Percentiles rank a stretch among this genome's conserved stretches.
phyloP scores from a whole-genome alignment of 2,329 filamentous ascomycete species.

The Neophaeococcomyces aloes region DNA sequence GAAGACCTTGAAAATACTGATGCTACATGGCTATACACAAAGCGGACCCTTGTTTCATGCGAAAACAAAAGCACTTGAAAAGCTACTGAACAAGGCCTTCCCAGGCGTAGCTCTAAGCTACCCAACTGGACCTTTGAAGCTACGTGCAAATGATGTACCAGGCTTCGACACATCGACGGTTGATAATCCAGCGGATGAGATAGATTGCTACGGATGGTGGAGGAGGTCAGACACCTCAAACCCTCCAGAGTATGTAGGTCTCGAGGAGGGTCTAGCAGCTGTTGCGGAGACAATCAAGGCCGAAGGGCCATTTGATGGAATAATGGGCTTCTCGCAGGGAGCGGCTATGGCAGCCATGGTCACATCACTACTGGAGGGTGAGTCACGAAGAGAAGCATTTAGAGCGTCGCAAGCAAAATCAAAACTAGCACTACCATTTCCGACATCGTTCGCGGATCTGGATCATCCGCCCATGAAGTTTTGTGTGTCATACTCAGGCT shows the following conservation, averaged over 20 bases:
- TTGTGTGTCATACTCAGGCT: constrained; percentile 66
- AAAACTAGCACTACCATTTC: constrained; percentile 37
- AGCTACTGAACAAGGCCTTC: constrained; percentile 66
- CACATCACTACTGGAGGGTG: constrained; percentile 57
- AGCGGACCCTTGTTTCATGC: constrained; percentile 73
- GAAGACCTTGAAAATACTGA: constrained; percentile 52
- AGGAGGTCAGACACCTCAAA: constrained; percentile 51
- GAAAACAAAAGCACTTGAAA: constrained; percentile 80
- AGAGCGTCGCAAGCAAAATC: constrained; percentile 19
- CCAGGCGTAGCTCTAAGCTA: constrained; percentile 53
- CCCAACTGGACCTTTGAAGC: constrained; percentile 56
- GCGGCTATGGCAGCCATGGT: constrained; percentile 63
- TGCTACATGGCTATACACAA: constrained; percentile 86
- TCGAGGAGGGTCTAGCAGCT: constrained; percentile 56
- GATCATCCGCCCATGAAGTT: constrained; percentile 55
- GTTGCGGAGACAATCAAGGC: constrained; percentile 53
- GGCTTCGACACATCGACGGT: constrained; percentile 46
- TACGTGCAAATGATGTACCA: constrained; percentile 57
- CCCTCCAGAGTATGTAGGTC: constrained; percentile 52
- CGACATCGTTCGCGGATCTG: constrained; percentile 36
- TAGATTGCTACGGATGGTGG: constrained; percentile 79
- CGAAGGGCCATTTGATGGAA: constrained; percentile 62
- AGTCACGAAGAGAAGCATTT: constrained; percentile 31
- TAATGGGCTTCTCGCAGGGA: constrained; percentile 75
- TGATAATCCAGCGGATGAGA: constrained; percentile 39